These are phyloP conservation scores for Dictyostelium citrinum DNA, from an alignment of 78 protist species.

Conservation along the genomic window DNA sequence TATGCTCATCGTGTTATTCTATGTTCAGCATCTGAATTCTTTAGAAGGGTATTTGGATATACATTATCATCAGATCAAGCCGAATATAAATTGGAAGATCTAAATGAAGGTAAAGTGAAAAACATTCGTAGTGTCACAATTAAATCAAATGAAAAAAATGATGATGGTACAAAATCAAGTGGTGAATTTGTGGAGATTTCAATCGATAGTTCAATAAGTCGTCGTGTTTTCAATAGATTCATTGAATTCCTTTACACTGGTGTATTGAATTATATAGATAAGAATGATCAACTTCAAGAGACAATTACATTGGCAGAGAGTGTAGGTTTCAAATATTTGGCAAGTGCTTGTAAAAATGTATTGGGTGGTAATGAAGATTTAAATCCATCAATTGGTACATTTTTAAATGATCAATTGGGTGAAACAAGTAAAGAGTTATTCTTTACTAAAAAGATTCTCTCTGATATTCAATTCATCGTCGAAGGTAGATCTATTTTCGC, in stretches of 20 bases:
- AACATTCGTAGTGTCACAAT: conserved; percentile 1
- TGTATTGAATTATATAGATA: conserved; percentile 13
- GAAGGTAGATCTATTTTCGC: conserved; percentile 66
- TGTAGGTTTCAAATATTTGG: conserved; percentile 22
- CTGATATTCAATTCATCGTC: conserved; percentile 74
- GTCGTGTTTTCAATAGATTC: conserved; percentile 62
- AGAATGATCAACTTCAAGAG: conserved; percentile 55
- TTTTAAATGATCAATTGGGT: conserved; percentile 73
- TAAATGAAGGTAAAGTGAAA: conserved; percentile 14
- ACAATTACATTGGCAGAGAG: conserved; percentile 20
- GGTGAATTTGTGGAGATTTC: conserved; percentile 53
- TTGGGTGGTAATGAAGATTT: conserved; percentile 45
- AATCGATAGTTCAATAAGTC: background rate
- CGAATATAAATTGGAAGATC: conserved; percentile 10
- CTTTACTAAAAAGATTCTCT: conserved; percentile 31
- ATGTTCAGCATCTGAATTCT: conserved; percentile 57
- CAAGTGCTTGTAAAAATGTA: conserved; percentile 58
- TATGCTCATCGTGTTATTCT: conserved; percentile 65
- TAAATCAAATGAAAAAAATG: background rate
- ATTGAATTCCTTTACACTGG: conserved; percentile 81
- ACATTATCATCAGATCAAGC: conserved; percentile 39
- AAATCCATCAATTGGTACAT: conserved; percentile 78
- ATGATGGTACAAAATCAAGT: conserved; percentile 35
- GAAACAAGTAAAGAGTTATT: conserved; percentile 60
- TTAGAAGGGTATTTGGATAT: conserved; percentile 44